Base-by-base conservation (phyloP, 108 stramenopile genomes). In the Aurantiochytrium sp. region DNA sequence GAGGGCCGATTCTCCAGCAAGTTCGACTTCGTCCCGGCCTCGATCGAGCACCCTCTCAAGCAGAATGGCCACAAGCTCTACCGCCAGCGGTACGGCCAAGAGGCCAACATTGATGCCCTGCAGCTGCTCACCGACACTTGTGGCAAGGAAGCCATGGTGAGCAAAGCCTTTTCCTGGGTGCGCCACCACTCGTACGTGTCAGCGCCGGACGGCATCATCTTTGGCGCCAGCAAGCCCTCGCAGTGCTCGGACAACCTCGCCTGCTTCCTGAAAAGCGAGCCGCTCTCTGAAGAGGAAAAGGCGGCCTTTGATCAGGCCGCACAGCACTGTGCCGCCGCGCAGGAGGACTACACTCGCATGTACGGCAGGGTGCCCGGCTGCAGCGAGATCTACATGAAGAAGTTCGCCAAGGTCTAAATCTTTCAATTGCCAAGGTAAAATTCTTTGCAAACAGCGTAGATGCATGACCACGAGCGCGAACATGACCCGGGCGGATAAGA, bases 131-230 rank as follows among this genome's bases (percentile, higher is more conserved):
- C 85, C 86, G 59, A 87, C 5, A 93, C 93, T 30, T 95, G 94
- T 68, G 90, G 94, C 55, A 81, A 86, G 31, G 91, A 91, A 0
- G 87, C 55, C 6, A 90, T 96, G 17, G 93, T 95, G 22, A 94
- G 96, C 2, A 96, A 95, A 8, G 92, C 96, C 4, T 95, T 95
- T 88, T 90, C 93, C 4, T 97, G 97, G 97, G 68, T 97, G 85
- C 87, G 95, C 48, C 91, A 94, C 55, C 95, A 97, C 90, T 96
- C 96, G 6, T 91, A 87, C 4, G 90, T 97, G 34, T n/a, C 59
- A 30, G 21, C 48, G 15, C 81, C 52, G 10, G 96, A 97, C 90
- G 95, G 95, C 24, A 68, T 97, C 42, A 87, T 97, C 54, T 37
- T 97, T 34, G 96, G 96, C 36, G 96, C 96, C 3, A 94, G 94